phyloP scores from a whole-genome alignment of 2,329 filamentous ascomycete species.

The Arthroderma sp. region DNA sequence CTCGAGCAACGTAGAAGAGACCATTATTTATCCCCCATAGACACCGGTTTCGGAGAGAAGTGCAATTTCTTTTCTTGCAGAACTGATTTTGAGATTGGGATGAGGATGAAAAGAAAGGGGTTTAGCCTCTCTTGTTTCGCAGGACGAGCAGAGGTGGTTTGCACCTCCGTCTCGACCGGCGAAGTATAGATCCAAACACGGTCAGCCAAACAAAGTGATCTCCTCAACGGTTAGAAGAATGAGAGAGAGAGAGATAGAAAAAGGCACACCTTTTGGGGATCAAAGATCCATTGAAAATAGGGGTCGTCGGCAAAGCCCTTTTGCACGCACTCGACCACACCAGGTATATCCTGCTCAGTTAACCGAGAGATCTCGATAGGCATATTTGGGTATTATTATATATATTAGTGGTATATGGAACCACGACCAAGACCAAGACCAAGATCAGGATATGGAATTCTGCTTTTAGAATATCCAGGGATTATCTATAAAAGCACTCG shows the following conservation, averaged over 20 bases:
- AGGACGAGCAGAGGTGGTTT: no score
- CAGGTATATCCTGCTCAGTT: slow-evolving; percentile 47
- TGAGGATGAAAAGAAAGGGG: not conserved
- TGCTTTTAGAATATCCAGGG: no score
- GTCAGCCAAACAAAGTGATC: no score
- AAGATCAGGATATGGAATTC: no score
- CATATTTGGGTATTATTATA: slow-evolving; percentile 22
- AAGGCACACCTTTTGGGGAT: slow-evolving; percentile 40
- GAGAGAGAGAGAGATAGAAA: not conserved
- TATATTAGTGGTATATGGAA: no score
- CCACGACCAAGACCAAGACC: no score
- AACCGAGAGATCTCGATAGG: slow-evolving; percentile 44
- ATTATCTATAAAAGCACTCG: no score
- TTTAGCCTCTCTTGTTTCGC: no score
- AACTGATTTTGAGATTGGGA: slow-evolving; percentile 33
- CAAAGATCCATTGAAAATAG: slow-evolving; percentile 54
- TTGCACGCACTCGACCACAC: slow-evolving; percentile 52
- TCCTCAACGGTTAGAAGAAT: no score
- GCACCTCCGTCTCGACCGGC: no score
- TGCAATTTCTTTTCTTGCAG: slow-evolving; percentile 45
- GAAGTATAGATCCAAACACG: no score
- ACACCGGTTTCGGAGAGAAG: slow-evolving; percentile 52
- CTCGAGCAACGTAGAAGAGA: slow-evolving; percentile 57
- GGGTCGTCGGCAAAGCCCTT: slow-evolving; percentile 53
- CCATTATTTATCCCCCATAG: slow-evolving; percentile 57